Evolutionary conservation across 345 rosid species (phyloP).

Genomic region (Draba incana): DNA sequence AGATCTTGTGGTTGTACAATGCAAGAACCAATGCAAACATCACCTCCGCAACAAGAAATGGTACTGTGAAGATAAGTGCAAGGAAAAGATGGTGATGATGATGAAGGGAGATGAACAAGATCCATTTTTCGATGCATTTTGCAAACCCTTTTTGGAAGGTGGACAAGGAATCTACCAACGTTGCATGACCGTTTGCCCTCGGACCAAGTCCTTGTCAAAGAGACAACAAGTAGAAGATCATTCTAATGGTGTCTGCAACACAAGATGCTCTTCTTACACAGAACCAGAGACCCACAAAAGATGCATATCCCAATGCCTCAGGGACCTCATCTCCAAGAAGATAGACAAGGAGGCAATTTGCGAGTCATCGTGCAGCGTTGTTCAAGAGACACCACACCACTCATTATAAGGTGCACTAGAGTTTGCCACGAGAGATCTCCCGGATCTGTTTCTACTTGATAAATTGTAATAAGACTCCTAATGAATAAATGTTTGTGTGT

Average conservation of each 20-base stretch:
- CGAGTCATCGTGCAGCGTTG: conserved; percentile 26
- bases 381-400: conserved; percentile 32
- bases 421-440: conserved; percentile 29
- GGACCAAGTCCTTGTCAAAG: background rate
- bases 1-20: background rate
- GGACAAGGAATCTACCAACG: background rate
- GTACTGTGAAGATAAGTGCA: background rate
- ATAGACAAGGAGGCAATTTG: conserved; percentile 20
- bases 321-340: background rate
- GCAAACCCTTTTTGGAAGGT: conserved; percentile 5
- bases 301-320: background rate
- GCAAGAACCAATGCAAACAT: conserved; percentile 8
- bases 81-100: background rate
- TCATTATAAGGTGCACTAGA: conserved; percentile 24
- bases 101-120: background rate
- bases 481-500: background rate
- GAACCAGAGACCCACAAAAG: background rate
- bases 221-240: background rate
- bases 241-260: conserved; percentile 3
- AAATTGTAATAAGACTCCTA: background rate
- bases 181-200: conserved; percentile 11
- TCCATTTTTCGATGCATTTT: conserved; percentile 17
- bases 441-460: conserved; percentile 3
- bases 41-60: background rate
- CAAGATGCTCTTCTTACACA: background rate